Evolutionary conservation across 305 asterid genomes (phyloP).

Genomic region (Withania somnifera): DNA sequence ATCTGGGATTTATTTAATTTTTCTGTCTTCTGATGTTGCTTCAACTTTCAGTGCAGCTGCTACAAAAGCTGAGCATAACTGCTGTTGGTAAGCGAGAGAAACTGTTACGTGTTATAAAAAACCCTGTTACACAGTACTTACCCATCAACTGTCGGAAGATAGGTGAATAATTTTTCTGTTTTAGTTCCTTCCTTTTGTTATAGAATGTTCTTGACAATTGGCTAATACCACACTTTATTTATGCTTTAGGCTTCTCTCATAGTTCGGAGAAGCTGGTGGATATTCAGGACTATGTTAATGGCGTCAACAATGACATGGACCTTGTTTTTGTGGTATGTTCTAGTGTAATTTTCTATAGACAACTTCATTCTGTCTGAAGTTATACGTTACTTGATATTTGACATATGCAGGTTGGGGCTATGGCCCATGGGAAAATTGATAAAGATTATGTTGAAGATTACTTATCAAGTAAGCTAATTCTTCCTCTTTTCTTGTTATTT

Average conservation of each 20-base stretch:
- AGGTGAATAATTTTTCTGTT: constrained; percentile 32
- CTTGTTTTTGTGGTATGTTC: constrained; percentile 78
- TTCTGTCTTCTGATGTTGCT: neutral
- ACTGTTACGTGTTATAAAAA: constrained; percentile 62
- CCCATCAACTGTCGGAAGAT: constrained; percentile 69
- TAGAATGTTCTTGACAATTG: neutral
- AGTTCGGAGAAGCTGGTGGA: constrained; percentile 76
- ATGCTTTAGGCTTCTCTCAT: constrained; percentile 66
- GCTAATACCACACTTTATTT: neutral
- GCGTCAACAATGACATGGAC: constrained; percentile 41
- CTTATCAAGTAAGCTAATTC: constrained; percentile 50
- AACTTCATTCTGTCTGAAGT: neutral
- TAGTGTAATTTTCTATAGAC: neutral
- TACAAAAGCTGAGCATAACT: constrained; percentile 63
- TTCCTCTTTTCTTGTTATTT: neutral
- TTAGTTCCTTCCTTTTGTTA: neutral
- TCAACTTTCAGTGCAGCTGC: constrained; percentile 60
- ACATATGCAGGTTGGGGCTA: constrained; percentile 73
- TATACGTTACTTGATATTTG: neutral
- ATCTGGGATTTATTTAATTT: neutral
- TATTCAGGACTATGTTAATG: constrained; percentile 53
- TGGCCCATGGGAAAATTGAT: constrained; percentile 90
- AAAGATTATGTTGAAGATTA: constrained; percentile 68
- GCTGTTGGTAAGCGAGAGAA: constrained; percentile 72
- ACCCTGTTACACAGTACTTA: constrained; percentile 71